Evolutionary conservation across 2,329 filamentous ascomycete genomes (phyloP).

Genomic region (Penicillium sclerotiorum): DNA sequence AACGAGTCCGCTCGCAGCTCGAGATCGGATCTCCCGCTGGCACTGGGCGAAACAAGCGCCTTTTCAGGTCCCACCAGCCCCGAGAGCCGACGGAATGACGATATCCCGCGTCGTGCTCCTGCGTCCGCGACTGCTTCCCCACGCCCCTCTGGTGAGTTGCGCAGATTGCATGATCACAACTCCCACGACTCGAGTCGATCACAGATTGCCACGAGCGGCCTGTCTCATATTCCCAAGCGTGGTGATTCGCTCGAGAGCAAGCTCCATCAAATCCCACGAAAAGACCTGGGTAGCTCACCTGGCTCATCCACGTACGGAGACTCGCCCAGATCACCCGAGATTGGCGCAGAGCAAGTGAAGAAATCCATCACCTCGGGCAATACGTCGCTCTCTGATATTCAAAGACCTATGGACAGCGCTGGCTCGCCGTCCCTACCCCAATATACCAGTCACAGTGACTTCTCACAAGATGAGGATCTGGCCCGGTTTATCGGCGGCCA

Average conservation of each 20-base stretch:
- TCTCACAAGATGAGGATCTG: slow-evolving; percentile 95
- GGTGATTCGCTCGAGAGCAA: slow-evolving; percentile 62
- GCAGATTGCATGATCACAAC: slow-evolving; percentile 42
- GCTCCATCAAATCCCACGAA: slow-evolving; percentile 61
- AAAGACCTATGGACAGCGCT: slow-evolving; percentile 48
- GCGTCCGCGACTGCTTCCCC: slow-evolving; percentile 38
- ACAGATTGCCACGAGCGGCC: slow-evolving; percentile 26
- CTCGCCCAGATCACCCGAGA: slow-evolving; percentile 44
- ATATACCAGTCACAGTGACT: slow-evolving; percentile 72
- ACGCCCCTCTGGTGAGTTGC: slow-evolving; percentile 62
- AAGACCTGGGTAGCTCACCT: slow-evolving; percentile 57
- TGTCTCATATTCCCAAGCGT: slow-evolving; percentile 54
- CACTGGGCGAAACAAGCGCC: slow-evolving; percentile 44
- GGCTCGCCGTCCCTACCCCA: slow-evolving; percentile 67
- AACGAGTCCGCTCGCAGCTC: slow-evolving; percentile 51
- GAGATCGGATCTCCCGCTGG: slow-evolving; percentile 42
- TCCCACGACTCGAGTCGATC: too few relatives aligned
- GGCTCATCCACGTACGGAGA: slow-evolving; percentile 36
- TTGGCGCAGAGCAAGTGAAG: slow-evolving; percentile 13
- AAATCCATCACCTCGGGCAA: slow-evolving; percentile 47
- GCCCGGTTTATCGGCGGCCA: slow-evolving; percentile 78
- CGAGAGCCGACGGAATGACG: slow-evolving; percentile 27
- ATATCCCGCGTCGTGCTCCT: slow-evolving; percentile 19
- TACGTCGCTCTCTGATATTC: slow-evolving; percentile 42
- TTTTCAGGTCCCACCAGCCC: slow-evolving; percentile 39